A percentile compares a stretch with the other conserved stretches of the same genome.
These are phyloP conservation scores for Hypomontagnella monticulosa DNA, from an alignment of 495 filamentous ascomycete species.

Conservation along the genomic window DNA sequence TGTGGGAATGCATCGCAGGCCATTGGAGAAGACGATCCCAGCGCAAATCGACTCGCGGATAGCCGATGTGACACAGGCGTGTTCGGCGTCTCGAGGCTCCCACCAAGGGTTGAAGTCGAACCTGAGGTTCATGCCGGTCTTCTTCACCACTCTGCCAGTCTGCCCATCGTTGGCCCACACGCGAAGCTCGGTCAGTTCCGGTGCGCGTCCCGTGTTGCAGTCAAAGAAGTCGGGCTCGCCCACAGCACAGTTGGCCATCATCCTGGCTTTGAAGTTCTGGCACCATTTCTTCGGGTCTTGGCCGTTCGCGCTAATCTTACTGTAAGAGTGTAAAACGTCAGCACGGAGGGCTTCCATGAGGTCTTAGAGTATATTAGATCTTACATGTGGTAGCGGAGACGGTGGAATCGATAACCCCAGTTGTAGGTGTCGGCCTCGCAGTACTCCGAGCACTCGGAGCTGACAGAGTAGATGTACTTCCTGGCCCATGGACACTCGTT, in stretches of 20 bases:
- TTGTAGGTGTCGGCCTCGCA: conserved; percentile 27
- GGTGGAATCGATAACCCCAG: conserved; percentile 15
- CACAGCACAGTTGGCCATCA: conserved; percentile 30
- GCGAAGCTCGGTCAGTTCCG: conserved; percentile 6
- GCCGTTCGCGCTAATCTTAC: conserved; percentile 27
- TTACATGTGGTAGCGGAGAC: conserved; percentile 32
- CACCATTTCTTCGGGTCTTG: conserved; percentile 21
- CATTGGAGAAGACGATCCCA: conserved; percentile 17
- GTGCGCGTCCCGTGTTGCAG: conserved; percentile 27
- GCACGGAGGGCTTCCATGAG: background rate
- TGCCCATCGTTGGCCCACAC: conserved; percentile 16
- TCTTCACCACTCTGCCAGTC: conserved; percentile 5
- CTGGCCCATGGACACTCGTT: conserved; percentile 7
- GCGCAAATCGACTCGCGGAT: conserved; percentile 32
- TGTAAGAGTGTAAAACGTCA: background rate
- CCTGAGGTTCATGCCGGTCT: conserved; percentile 28
- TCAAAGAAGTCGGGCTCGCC: conserved; percentile 32
- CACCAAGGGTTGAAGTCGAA: conserved; percentile 33
- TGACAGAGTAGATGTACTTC: conserved; percentile 13
- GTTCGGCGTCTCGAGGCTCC: conserved; percentile 24
- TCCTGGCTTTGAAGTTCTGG: conserved; percentile 27
- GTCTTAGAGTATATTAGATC: background rate
- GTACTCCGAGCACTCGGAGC: conserved; percentile 35
- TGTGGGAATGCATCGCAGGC: conserved; percentile 22
- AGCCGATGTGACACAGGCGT: conserved; percentile 30